Base-by-base conservation (phyloP, 176 grass and related monocot genomes). In the Eleusine indica region DNA sequence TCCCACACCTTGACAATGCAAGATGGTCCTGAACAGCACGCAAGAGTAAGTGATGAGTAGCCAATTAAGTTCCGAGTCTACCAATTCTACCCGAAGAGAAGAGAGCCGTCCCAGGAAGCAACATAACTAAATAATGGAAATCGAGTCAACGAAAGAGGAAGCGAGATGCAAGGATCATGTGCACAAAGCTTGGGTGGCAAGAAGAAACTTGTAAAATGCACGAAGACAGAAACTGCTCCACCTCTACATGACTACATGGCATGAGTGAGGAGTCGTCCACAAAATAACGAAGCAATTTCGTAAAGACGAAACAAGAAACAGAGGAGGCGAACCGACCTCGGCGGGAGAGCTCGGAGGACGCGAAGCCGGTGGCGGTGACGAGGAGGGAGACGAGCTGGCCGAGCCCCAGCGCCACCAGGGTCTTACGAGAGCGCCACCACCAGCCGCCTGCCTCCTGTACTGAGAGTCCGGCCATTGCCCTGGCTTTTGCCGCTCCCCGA, bases 381-480 rank as follows among this genome's bases (percentile, higher is more conserved):
- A 94, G 85, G 81, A 94, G 84, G 30, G 93, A 90, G 22, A 90
- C 85, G 62, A 92, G 78, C 79, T 94, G 93, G 3, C 90, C 93
- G 56, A 90, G 53, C 19, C 79, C 87, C 30, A 92, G 49, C 61
- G 78, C 87, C 5, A 49, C 70, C 28, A 88, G 63, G 30, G 65
- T 75, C 57, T 18, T 69, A 25, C 85, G 87, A 46, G 78, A 77
- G 76, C 58, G 68, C 66, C 66, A 84, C 22, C 70, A 84, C 53
- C 70, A 13, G 65, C 6, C 30, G 35, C 12, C 85, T 10, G 41
- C 54, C 22, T 54, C 39, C 18, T 5, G 40, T 35, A 35, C 32
- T 35, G 32, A 35, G 32, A 35, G 32, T 35, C 32, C 32, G 41
- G 14, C 17, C 68, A 13, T 53, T 53, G 3, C 9, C 16, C 22